phyloP scores from a whole-genome alignment of 2,329 filamentous ascomycete species.

The Aspergillus sp. region DNA sequence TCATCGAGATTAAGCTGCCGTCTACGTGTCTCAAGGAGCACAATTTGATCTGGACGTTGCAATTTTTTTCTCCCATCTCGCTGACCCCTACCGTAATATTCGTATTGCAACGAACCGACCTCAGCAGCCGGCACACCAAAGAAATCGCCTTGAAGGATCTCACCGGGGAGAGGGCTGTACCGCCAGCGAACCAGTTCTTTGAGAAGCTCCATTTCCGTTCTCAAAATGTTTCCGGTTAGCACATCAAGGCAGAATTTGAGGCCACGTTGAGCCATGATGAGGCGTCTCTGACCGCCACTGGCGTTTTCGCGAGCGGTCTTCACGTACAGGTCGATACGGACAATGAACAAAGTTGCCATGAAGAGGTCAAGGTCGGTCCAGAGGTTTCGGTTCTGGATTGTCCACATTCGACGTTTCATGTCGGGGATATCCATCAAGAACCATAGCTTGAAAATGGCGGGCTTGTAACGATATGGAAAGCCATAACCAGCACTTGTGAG shows the following conservation, averaged over 20 bases:
- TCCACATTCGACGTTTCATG: slow-evolving; percentile 53
- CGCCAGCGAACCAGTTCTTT: slow-evolving; percentile 60
- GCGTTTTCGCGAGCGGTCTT: slow-evolving; percentile 55
- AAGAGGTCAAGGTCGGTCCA: slow-evolving; percentile 64
- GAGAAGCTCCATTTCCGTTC: slow-evolving; percentile 53
- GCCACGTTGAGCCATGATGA: slow-evolving; percentile 61
- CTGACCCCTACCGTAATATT: slow-evolving; percentile 31
- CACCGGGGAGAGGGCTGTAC: slow-evolving; percentile 37
- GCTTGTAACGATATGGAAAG: slow-evolving; percentile 50
- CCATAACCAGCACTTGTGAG: slow-evolving; percentile 60
- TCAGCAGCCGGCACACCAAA: slow-evolving; percentile 55
- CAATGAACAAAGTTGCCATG: slow-evolving; percentile 62
- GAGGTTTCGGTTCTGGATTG: slow-evolving; percentile 54
- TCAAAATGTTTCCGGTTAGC: slow-evolving; percentile 52
- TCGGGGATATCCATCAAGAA: slow-evolving; percentile 67
- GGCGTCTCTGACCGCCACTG: slow-evolving; percentile 52
- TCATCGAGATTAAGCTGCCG: slow-evolving; percentile 14
- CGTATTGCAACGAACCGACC: slow-evolving; percentile 50
- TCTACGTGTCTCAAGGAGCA: slow-evolving; percentile 56
- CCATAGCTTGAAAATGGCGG: slow-evolving; percentile 67
- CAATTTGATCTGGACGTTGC: slow-evolving; percentile 57
- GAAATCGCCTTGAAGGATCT: slow-evolving; percentile 32
- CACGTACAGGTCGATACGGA: slow-evolving; percentile 72
- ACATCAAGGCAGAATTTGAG: slow-evolving; percentile 60
- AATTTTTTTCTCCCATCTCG: slow-evolving; percentile 40